Base-by-base conservation (phyloP, 2,329 filamentous ascomycete genomes). In the Fusarium staphyleae region DNA sequence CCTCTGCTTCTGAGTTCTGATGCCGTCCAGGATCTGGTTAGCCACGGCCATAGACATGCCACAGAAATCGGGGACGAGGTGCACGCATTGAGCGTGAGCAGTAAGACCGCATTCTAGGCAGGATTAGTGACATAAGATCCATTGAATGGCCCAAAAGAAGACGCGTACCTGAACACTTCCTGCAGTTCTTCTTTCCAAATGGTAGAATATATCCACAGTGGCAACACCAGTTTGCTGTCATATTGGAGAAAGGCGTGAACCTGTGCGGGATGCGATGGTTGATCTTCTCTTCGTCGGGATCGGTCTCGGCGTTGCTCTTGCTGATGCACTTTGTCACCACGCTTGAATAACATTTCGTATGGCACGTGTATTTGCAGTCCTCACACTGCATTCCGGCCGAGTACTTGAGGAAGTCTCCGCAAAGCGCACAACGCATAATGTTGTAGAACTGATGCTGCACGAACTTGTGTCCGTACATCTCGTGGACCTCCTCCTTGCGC, bases 251-350 rank as follows among this genome's bases (percentile, higher is more conserved):
- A n/a, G 89, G 87, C 69, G 93, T 87, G 80, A 98, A 99, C 47
- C 95, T 88, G 83, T 99, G 95, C 8, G 95, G 95, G 71, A 99
- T 99, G 62, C 95, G 90, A 73, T 99, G 95, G 73, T 99, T 99
- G 84, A 99, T 96, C 81, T 98, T 99, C 77, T 97, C 95, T 76
- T 99, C 95, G 75, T 99, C 95, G 16, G 95, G 93, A 73, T 99
- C 95, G 5, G 91, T 96, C 74, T 99, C 95, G 60, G 95, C 93
- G 72, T 99, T 99, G 59, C 93, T 97, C 75, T 99, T 98, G 78
- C 93, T 98, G 75, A 99, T 99, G 78, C 95, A 99, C 76, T 99
- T 99, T 60, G 95, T 99, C 66, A 99, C 95, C 39, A 99, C 95
- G 74, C 93, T 96, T 13, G 86, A 79, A 75, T 98, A 99, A 73